Evolutionary conservation across 1,284 basidiomycete genomes (phyloP).

Genomic region (Pseudozyma pruni): DNA sequence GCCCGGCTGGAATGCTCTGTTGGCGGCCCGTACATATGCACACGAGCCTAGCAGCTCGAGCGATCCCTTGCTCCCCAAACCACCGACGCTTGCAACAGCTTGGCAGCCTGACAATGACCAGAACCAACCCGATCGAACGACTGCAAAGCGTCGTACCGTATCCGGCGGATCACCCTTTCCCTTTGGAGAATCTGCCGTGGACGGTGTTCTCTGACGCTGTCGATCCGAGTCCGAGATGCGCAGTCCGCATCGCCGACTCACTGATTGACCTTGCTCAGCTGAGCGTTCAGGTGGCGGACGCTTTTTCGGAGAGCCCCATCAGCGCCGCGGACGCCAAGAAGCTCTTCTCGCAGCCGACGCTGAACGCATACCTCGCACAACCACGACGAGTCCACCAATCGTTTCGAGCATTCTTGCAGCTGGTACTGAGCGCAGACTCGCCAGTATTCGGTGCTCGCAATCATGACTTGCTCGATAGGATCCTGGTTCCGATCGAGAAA

Average conservation of each 20-base stretch:
- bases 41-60: too few relatives aligned
- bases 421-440: constrained; percentile 3
- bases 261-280: constrained; percentile 31
- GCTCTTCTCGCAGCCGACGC: constrained; percentile 13
- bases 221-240: not conserved
- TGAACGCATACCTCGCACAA: constrained; percentile 30
- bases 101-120: too few relatives aligned
- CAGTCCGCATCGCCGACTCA: constrained; percentile 34
- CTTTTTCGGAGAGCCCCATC: not conserved
- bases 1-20: too few relatives aligned
- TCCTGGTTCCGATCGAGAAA: constrained; percentile 9
- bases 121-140: constrained; percentile 2
- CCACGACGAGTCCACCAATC: not conserved
- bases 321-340: not conserved
- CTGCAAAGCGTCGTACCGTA: constrained; percentile 16
- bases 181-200: constrained; percentile 46
- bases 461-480: not conserved
- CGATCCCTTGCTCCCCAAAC: too few relatives aligned
- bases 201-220: constrained; percentile 25
- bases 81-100: too few relatives aligned
- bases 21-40: too few relatives aligned
- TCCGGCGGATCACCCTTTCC: constrained; percentile 29
- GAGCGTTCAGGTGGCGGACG: not conserved
- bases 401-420: constrained; percentile 23
- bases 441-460: not conserved